These are phyloP conservation scores for Lichenothelia convexa DNA, from an alignment of 495 filamentous ascomycete species.

Conservation along the genomic window DNA sequence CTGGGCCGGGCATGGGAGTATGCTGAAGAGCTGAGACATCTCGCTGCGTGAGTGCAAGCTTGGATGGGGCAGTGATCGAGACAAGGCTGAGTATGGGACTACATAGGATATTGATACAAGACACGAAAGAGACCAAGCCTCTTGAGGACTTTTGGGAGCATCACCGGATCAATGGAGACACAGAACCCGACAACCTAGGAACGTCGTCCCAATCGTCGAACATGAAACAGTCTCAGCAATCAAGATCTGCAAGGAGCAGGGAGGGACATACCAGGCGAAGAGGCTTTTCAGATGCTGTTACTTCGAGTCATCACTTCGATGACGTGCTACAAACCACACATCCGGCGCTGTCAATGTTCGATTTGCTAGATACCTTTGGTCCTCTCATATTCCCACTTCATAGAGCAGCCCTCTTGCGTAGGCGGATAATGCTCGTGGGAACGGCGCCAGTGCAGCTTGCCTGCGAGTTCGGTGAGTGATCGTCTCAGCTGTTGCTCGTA, in stretches of 20 bases:
- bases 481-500: no score
- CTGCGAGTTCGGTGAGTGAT: slow-evolving; percentile 78
- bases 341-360: slow-evolving; percentile 63
- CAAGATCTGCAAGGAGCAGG: neutral
- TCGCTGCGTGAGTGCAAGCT: slow-evolving; percentile 56
- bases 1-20: slow-evolving; percentile 82
- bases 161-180: slow-evolving; percentile 16
- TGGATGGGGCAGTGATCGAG: no score
- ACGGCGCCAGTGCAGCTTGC: slow-evolving; percentile 67
- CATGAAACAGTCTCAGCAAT: no score
- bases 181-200: slow-evolving; percentile 21
- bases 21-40: slow-evolving; percentile 52
- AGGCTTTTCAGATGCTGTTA: slow-evolving; percentile 38
- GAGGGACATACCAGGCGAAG: neutral
- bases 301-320: slow-evolving; percentile 22
- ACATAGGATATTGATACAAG: slow-evolving; percentile 16
- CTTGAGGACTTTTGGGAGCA: slow-evolving; percentile 69
- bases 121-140: slow-evolving; percentile 35
- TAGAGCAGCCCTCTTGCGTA: slow-evolving; percentile 70
- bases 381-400: slow-evolving; percentile 82
- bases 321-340: slow-evolving; percentile 62
- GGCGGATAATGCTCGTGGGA: slow-evolving; percentile 68
- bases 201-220: neutral
- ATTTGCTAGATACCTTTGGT: slow-evolving; percentile 65
- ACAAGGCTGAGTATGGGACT: no score